A percentile compares a stretch with the other conserved stretches of the same genome.
phyloP scores from a whole-genome alignment of 805 yeast genomes.

The Cyberlindnera mississippiensis region DNA sequence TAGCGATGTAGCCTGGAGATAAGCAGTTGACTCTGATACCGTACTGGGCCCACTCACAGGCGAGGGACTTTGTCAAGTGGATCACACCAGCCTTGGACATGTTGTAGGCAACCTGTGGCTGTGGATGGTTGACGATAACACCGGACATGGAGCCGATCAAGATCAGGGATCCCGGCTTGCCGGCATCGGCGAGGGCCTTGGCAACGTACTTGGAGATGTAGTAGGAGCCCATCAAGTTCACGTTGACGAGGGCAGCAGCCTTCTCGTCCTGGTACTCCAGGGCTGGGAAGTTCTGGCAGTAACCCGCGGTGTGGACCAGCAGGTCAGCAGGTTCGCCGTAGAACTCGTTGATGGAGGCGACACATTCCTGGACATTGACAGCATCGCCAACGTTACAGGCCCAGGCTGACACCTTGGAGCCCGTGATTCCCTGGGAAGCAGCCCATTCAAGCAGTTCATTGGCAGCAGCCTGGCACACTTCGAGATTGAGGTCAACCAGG shows the following conservation, averaged over 20 bases:
- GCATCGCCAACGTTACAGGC: conserved; percentile 71
- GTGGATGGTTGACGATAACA: conserved; percentile 72
- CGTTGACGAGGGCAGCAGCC: conserved; percentile 65
- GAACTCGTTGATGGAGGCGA: conserved; percentile 49
- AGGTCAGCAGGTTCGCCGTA: conserved; percentile 61
- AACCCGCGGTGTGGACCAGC: conserved; percentile 79
- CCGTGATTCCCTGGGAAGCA: conserved; percentile 30
- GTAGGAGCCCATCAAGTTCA: conserved; percentile 70
- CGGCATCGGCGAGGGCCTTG: conserved; percentile 54
- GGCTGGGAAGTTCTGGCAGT: conserved; percentile 76
- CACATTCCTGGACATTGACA: conserved; percentile 50
- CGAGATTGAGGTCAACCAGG: conserved; percentile 61
- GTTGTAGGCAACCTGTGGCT: conserved; percentile 76
- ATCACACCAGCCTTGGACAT: conserved; percentile 86
- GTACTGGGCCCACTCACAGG: conserved; percentile 78
- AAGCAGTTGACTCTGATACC: conserved; percentile 73
- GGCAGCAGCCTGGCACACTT: conserved; percentile 54
- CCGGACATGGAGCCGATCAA: conserved; percentile 81
- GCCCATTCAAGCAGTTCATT: conserved; percentile 47
- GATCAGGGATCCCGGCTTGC: conserved; percentile 56
- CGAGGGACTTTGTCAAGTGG: conserved; percentile 71
- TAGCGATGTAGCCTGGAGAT: conserved; percentile 77
- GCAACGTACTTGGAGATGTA: conserved; percentile 75
- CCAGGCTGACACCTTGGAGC: conserved; percentile 52
- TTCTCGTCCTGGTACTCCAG: conserved; percentile 69